Evolutionary conservation across 129 eudicot species (phyloP).

Genomic region (Logfia minima): DNA sequence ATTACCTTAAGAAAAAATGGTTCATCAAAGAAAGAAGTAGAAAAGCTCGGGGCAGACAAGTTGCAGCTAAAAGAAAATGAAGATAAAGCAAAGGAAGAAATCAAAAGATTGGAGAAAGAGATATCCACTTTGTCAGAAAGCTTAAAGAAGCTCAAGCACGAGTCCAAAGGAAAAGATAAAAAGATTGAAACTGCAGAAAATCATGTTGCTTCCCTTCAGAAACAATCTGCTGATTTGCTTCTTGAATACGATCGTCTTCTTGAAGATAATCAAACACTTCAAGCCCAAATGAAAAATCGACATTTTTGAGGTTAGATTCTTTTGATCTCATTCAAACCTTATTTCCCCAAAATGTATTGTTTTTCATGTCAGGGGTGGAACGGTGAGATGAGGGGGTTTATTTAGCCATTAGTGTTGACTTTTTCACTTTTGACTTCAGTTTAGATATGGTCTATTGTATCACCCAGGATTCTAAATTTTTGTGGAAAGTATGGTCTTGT

Average conservation of each 20-base stretch:
- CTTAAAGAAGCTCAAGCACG: conserved; percentile 60
- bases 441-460: conserved; percentile 20
- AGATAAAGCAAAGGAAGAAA: conserved; percentile 63
- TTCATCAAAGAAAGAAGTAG: conserved; percentile 62
- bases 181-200: conserved; percentile 77
- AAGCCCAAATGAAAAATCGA: conserved; percentile 46
- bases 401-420: not conserved
- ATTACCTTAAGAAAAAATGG: conserved; percentile 52
- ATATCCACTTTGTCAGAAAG: conserved; percentile 46
- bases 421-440: conserved; percentile 28
- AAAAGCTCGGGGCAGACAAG: conserved; percentile 79
- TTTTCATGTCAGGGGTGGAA: not conserved
- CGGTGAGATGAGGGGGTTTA: conserved; percentile 12
- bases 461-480: too few species aligned
- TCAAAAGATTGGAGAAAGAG: conserved; percentile 57
- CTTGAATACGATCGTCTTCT: conserved; percentile 85
- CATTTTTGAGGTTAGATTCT: conserved; percentile 32
- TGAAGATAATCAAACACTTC: conserved; percentile 90
- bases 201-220: conserved; percentile 86
- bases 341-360: conserved; percentile 10
- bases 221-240: conserved; percentile 94
- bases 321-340: conserved; percentile 3
- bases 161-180: conserved; percentile 66
- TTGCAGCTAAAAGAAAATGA: conserved; percentile 66
- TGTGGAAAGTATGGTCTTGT: conserved; percentile 20